A percentile compares a stretch with the other conserved stretches of the same genome.
phyloP scores from a whole-genome alignment of 768 basidiomycete genomes.

The Suillus subluteus region DNA sequence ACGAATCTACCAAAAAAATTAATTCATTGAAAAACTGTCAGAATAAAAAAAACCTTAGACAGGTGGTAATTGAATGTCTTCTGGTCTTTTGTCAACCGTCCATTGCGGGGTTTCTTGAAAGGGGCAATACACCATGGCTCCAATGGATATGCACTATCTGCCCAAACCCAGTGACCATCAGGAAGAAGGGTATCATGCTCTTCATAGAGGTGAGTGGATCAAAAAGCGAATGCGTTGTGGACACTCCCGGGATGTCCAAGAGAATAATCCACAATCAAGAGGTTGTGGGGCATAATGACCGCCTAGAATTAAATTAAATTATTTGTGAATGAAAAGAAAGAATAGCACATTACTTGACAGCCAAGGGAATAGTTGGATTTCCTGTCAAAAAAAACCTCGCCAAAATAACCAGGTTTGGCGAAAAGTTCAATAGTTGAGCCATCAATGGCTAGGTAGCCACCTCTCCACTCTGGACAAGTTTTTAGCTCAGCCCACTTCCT shows the following conservation, averaged over 20 bases:
- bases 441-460: too few relatives aligned
- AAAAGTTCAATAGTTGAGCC: too few relatives aligned
- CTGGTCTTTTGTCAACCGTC: background rate
- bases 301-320: background rate
- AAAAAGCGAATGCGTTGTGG: background rate
- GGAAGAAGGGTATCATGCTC: background rate
- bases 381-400: too few relatives aligned
- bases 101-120: background rate
- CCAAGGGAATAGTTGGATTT: background rate
- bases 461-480: too few relatives aligned
- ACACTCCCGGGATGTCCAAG: background rate
- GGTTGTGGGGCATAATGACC: background rate
- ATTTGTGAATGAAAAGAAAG: background rate
- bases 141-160: background rate
- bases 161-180: background rate
- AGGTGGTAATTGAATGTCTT: background rate
- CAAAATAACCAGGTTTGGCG: too few relatives aligned
- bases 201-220: background rate
- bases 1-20: background rate
- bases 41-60: background rate
- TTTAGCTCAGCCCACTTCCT: too few relatives aligned
- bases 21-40: background rate
- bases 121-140: background rate
- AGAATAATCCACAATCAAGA: background rate
- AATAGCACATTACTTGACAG: background rate